Conservation (phyloP, 2,329 filamentous ascomycete species). For the Ascochyta clinopodiicola region DNA sequence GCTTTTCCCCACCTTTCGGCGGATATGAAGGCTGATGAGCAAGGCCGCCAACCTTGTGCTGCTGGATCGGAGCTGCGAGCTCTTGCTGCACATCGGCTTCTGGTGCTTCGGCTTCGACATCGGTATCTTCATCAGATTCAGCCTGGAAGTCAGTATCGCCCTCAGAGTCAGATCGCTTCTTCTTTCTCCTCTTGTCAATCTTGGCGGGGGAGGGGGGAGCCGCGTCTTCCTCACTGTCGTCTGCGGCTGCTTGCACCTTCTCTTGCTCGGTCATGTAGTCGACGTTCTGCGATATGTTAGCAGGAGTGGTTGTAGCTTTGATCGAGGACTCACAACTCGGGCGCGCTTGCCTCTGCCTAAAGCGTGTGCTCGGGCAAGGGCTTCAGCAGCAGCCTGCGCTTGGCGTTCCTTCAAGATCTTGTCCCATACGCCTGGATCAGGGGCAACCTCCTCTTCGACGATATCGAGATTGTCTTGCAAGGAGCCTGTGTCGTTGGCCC, state of each 20-base stretch:
- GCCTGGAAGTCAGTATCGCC: constrained; percentile 60
- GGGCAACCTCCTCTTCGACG: constrained; percentile 59
- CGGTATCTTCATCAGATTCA: constrained; percentile 39
- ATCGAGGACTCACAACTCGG: constrained; percentile 58
- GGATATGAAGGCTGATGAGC: constrained; percentile 1
- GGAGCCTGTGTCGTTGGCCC: constrained; percentile 79
- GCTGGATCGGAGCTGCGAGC: neutral
- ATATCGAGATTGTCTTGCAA: constrained; percentile 69
- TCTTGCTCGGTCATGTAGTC: constrained; percentile 55
- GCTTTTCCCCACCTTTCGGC: neutral
- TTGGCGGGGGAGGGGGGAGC: constrained; percentile 41
- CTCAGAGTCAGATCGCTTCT: constrained; percentile 45
- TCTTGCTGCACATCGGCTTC: constrained; percentile 5
- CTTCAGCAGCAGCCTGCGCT: constrained; percentile 75
- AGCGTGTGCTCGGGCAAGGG: constrained; percentile 70
- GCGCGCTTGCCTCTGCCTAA: constrained; percentile 85
- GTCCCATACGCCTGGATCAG: constrained; percentile 82
- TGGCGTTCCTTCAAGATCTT: constrained; percentile 86
- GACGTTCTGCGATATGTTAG: constrained; percentile 44
- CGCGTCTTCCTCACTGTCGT: constrained; percentile 25
- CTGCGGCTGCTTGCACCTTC: constrained; percentile 21
- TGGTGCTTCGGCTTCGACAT: constrained; percentile 11
- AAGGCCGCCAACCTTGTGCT: neutral
- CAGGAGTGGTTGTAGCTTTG: neutral
- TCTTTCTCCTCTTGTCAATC: constrained; percentile 33